These are phyloP conservation scores for Macroventuria anomochaeta DNA, from an alignment of 2,329 filamentous ascomycete genomes.

Conservation along the genomic window DNA sequence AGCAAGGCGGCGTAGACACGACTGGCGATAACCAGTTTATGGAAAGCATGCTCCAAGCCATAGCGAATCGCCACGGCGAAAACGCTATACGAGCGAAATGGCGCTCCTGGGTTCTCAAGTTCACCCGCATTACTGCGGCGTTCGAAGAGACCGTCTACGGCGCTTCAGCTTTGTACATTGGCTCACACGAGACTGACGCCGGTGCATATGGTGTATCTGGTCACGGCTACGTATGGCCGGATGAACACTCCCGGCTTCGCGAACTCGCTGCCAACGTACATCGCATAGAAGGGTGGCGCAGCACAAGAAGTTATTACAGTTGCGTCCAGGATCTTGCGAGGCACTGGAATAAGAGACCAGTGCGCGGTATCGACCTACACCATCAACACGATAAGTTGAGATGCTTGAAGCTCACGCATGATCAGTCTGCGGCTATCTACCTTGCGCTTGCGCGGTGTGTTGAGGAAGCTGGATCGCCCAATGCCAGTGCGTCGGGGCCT, in stretches of 20 bases:
- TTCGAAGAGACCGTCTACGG: conserved; percentile 97
- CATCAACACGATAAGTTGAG: conserved; percentile 93
- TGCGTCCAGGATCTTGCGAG: conserved; percentile 72
- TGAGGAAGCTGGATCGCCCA: conserved; percentile 52
- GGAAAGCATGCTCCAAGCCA: conserved; percentile 81
- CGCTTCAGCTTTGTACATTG: conserved; percentile 85
- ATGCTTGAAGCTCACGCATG: conserved; percentile 76
- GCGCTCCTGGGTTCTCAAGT: conserved; percentile 92
- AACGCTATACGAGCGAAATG: conserved; percentile 90
- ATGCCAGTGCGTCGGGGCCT: conserved; percentile 23
- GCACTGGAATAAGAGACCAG: conserved; percentile 58
- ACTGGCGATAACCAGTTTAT: conserved; percentile 92
- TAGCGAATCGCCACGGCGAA: conserved; percentile 82
- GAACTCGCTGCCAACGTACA: conserved; percentile 92
- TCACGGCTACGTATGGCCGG: conserved; percentile 94
- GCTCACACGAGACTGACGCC: conserved; percentile 67
- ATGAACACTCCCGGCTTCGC: conserved; percentile 78
- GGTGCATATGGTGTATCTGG: conserved; percentile 67
- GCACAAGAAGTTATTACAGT: conserved; percentile 92
- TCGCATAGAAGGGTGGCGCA: conserved; percentile 95
- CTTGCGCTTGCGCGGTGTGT: conserved; percentile 77
- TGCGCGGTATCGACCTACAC: conserved; percentile 83
- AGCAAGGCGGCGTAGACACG: conserved; percentile 62
- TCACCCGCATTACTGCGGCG: conserved; percentile 87
- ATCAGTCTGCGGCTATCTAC: conserved; percentile 84